Evolutionary conservation across 306 rosid genomes (phyloP), one percentile per base, ranked within the genome.

Genomic region (Cucumis hystrix): DNA sequence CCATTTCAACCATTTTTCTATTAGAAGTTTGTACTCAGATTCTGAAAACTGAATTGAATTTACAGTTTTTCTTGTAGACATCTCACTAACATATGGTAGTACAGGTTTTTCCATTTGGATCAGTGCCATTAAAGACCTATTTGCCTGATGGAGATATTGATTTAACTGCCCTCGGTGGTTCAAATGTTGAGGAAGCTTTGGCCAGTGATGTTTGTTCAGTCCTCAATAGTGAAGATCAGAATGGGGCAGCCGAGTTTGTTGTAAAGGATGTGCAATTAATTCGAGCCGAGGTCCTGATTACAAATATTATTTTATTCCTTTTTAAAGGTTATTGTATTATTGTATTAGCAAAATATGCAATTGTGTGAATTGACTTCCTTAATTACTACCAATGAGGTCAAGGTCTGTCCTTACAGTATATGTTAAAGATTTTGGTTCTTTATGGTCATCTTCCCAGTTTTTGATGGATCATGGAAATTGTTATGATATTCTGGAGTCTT

Each of bases 141-240:
- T 91, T 93, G 81, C 98, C 97, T 6, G 93, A 93, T 77, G 98
- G 98, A 52, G 98, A 93, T 90, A 91, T 93, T 82, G 98, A 93
- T 85, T 86, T 93, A 83, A 93, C 96, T 33, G 89, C 85, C 37
- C 64, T 91, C 30, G 78, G 93, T 58, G 61, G 60, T 85, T 79
- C 83, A 61, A 88, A 85, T 77, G 61, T 86, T 52, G 96, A 89
- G 84, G 91, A 93, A 74, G 82, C 82, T 78, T 80, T 90, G 83
- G 91, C 83, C 70, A 76, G 80, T 77, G 83, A 87, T 80, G 91
- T 93, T 68, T 85, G 83, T 84, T 68, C 90, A 30, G 82, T 88
- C 80, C 88, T 93, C 66, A 85, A 78, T 76, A 83, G 83, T 23
- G 96, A 91, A 79, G 97, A 91, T 81, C 83, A 82, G 82, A 88